A percentile compares a stretch with the other conserved stretches of the same genome.
phyloP scores from a whole-genome alignment of 2,329 filamentous ascomycete species.

The Capronia americana region DNA sequence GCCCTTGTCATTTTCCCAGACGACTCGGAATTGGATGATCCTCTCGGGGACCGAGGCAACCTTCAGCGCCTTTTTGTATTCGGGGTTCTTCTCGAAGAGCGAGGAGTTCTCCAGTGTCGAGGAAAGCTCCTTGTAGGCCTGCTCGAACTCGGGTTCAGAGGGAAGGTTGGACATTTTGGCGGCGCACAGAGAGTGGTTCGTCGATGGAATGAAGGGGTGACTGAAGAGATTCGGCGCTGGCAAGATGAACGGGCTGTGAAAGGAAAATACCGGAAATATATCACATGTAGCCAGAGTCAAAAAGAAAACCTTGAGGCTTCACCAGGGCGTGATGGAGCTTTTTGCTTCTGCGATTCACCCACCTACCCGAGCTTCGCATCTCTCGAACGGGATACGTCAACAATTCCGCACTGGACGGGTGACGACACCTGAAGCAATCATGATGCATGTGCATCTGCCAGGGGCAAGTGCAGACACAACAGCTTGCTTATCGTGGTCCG shows the following conservation, averaged over 20 bases:
- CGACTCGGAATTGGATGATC: conserved; percentile 94
- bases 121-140: conserved; percentile 96
- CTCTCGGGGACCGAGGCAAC: conserved; percentile 92
- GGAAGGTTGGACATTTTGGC: conserved; percentile 78
- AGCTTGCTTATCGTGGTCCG: conserved; percentile 13
- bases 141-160: conserved; percentile 94
- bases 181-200: neutral
- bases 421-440: conserved; percentile 18
- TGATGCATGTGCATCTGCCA: conserved; percentile 16
- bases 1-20: conserved; percentile 95
- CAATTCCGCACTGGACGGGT: neutral
- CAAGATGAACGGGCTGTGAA: neutral
- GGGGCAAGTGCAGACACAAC: neutral
- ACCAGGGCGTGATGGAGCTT: conserved; percentile 5
- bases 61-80: conserved; percentile 89
- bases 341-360: conserved; percentile 5
- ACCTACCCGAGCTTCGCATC: neutral
- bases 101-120: conserved; percentile 92
- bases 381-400: conserved; percentile 2
- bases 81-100: conserved; percentile 91
- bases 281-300: neutral
- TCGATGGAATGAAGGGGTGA: too few relatives aligned
- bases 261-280: neutral
- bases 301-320: neutral
- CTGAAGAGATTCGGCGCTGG: neutral